Conservation (phyloP, 2,329 filamentous ascomycete genomes). For the Pestalotiopsis sp. region DNA sequence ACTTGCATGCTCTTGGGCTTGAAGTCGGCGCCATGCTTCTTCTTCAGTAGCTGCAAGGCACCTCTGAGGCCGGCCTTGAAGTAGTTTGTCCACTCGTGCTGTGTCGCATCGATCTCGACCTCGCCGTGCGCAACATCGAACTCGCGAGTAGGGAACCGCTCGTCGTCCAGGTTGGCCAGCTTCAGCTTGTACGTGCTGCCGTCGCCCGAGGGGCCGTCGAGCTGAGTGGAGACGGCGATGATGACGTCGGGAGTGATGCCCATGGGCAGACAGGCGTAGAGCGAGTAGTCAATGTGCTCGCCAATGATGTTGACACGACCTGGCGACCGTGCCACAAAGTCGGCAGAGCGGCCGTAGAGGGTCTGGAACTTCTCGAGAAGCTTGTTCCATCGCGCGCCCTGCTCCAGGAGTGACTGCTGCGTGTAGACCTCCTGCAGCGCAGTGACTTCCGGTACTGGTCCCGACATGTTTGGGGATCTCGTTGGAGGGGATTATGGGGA, state of each 20-base stretch:
- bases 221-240: constrained; percentile 70
- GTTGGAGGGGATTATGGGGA: neutral
- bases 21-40: constrained; percentile 63
- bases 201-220: constrained; percentile 38
- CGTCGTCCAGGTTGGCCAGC: constrained; percentile 76
- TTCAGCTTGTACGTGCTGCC: constrained; percentile 66
- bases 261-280: constrained; percentile 95
- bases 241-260: constrained; percentile 91
- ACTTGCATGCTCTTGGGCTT: constrained; percentile 80
- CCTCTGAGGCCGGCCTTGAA: constrained; percentile 91
- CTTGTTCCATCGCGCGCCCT: constrained; percentile 75
- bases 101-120: constrained; percentile 81
- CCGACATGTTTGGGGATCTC: constrained; percentile 45
- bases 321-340: constrained; percentile 87
- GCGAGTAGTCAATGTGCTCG: constrained; percentile 98
- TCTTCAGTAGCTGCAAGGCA: constrained; percentile 75
- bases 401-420: constrained; percentile 65
- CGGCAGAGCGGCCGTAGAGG: constrained; percentile 69
- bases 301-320: constrained; percentile 98
- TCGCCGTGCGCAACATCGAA: constrained; percentile 70
- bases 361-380: constrained; percentile 73
- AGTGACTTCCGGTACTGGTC: constrained; percentile 71
- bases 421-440: constrained; percentile 85
- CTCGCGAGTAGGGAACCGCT: constrained; percentile 75
- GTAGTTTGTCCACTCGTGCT: constrained; percentile 97